phyloP scores from a whole-genome alignment of 257 asterid species.

The Jacaranda copaia region DNA sequence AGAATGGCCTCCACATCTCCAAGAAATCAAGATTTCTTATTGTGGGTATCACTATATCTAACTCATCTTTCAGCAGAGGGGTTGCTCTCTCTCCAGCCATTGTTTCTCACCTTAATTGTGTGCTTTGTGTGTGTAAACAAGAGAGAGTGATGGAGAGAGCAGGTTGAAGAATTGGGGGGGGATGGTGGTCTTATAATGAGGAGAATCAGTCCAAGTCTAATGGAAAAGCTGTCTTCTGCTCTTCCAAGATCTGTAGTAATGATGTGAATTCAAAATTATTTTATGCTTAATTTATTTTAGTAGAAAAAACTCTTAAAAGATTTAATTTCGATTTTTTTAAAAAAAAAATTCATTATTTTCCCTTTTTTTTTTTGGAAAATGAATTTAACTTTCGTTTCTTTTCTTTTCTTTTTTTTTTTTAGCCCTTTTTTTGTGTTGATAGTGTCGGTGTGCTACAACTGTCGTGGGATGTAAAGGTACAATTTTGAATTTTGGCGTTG shows the following conservation, averaged over 20 bases:
- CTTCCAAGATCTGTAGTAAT: slow-evolving; percentile 14
- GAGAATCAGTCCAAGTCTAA: slow-evolving; percentile 1
- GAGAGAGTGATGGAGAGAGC: background rate
- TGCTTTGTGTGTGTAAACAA: background rate
- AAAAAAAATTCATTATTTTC: no score
- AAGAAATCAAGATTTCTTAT: slow-evolving; percentile 86
- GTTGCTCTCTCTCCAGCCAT: slow-evolving; percentile 58
- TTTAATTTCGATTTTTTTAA: no score
- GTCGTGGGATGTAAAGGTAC: slow-evolving; percentile 16
- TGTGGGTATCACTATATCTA: slow-evolving; percentile 81
- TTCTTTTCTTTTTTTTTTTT: no score
- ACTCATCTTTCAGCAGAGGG: slow-evolving; percentile 72
- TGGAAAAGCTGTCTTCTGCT: background rate
- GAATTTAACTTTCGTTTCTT: background rate
- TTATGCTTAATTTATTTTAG: background rate
- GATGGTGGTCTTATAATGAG: slow-evolving; percentile 25
- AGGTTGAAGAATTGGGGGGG: slow-evolving; percentile 10
- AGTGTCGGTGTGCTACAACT: slow-evolving; percentile 29
- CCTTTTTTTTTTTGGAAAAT: background rate
- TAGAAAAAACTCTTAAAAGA: no score
- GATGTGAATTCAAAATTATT: background rate
- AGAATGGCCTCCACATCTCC: slow-evolving; percentile 89
- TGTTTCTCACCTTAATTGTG: slow-evolving; percentile 3
- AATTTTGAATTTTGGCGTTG: slow-evolving; percentile 9
- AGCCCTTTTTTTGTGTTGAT: background rate